Base-by-base conservation (phyloP, 352 stramenopile genomes). In the Phytophthora litchii region DNA sequence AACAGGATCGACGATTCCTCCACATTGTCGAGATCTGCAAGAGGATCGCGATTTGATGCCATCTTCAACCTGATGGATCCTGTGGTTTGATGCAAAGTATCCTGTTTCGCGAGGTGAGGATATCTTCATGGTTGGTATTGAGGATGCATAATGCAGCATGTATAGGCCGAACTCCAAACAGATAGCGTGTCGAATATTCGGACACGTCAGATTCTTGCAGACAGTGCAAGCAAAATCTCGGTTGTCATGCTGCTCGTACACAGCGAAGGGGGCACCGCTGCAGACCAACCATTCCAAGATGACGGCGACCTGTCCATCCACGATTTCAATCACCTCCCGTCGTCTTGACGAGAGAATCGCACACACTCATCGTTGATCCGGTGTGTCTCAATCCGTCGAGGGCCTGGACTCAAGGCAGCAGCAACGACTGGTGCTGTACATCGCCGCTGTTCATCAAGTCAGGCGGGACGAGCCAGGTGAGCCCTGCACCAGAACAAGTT, bases 371-470 rank as follows among this genome's bases (percentile, higher is more conserved):
- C 54, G 55, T 16, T 16, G 27, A 17, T 13, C 20, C 1, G 14
- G 16, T 21, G 27, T 63, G 54, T 63, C 54, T 64, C 55, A 64
- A 9, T 42, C 49, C n/a, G n/a, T 21, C 48, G 9, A 19, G n/a
- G 46, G 6, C 20, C 36, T 40, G 29, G 14, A 35, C 14, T 1
- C 19, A 37, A 31, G 16, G 16, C 17, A 12, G 20, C 31, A 31
- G 19, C 54, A 62, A 48, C 41, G 34, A 37, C 36, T 55, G 54
- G 17, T 25, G 42, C 32, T 60, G 53, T 31, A 54, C 52, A 43
- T 9, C 40, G 20, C 27, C 13, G 27, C n/a, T 42, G 38, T 3
- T 13, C 40, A 57, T 47, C 34, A 35, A 14, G 52, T 43, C 35
- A 60, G 52, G 23, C 23, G 3, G 54, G 53, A 48, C 32, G 53